Base-by-base conservation (phyloP, 176 grass and related monocot genomes). In the Oryza meridionalis region DNA sequence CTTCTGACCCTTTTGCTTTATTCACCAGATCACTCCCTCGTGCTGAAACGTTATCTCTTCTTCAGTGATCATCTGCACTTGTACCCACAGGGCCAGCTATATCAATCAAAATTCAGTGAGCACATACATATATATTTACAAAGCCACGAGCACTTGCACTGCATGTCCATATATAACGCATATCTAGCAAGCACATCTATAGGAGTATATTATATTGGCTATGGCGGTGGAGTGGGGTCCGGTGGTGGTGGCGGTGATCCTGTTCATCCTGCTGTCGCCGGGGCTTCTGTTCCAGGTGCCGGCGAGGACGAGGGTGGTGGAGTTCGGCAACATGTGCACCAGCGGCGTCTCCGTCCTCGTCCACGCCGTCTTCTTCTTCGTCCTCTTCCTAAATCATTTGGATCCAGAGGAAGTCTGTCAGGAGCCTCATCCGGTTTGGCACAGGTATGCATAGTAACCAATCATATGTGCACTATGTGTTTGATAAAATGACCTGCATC, bases 321-420 rank as follows among this genome's bases (percentile, higher is more conserved):
- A 83, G 9, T 94, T 94, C 87, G 92, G 89, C 85, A 94, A 21
- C 86, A 72, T 94, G 89, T 89, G 85, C 70, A 94, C 92, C 61
- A 87, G 89, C 66, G 89, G 84, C 58, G 0, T 94, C 62, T 83
- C 92, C 58, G 89, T 94, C 76, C 77, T 94, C 49, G 86, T 94
- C 69, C 92, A 94, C 85, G 77, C 86, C 24, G 67, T 94, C 19
- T 33, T 94, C 76, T 91, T 87, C 78, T 94, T 94, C 64, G 89
- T 84, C 2, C 86, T 94, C 59, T 64, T 94, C 76, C 33, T 0
- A 35, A 5, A 35, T 35, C 33, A 6, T 6, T 35, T 35, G 33
- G 33, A 35, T 35, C 33, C 33, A 35, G 4, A 35, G 32, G 27
- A 29, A 29, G 27, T 29, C 32, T 33, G 32, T 33, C 33, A 35